Conservation (phyloP, 768 basidiomycete genomes). For the Mycena venus region DNA sequence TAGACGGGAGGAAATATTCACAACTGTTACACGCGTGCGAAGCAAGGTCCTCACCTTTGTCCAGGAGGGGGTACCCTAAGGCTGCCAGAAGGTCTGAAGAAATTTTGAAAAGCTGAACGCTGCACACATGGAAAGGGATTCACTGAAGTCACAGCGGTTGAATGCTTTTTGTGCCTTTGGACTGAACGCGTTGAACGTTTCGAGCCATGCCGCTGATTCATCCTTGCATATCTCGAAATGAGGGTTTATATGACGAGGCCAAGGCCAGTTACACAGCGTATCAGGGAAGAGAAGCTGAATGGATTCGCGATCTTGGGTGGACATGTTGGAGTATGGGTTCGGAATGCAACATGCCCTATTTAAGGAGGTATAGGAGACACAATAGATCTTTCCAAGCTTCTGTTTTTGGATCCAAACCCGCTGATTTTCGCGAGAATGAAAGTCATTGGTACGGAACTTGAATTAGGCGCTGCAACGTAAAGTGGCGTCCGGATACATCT, state of each 20-base stretch:
- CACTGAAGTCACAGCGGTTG: constrained; percentile 54
- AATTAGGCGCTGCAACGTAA: too few relatives aligned
- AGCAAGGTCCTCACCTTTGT: constrained; percentile 43
- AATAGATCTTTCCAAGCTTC: too few relatives aligned
- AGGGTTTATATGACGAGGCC: constrained; percentile 40
- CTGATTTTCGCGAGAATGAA: too few relatives aligned
- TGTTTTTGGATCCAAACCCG: too few relatives aligned
- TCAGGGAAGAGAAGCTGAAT: too few relatives aligned
- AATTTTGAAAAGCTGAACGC: background rate
- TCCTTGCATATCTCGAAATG: constrained; percentile 39
- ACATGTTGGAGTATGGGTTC: too few relatives aligned
- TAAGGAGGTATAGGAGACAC: too few relatives aligned
- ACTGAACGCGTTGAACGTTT: constrained; percentile 41
- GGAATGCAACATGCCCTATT: too few relatives aligned
- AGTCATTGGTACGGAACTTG: too few relatives aligned
- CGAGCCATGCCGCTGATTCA: constrained; percentile 44
- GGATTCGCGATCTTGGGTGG: too few relatives aligned
- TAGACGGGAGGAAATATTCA: constrained; percentile 13
- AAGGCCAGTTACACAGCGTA: too few relatives aligned
- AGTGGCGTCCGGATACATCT: too few relatives aligned
- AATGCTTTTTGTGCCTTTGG: constrained; percentile 42
- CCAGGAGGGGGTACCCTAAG: constrained; percentile 48
- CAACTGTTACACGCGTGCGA: background rate
- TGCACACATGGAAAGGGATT: constrained; percentile 15
- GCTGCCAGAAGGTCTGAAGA: constrained; percentile 52